Evolutionary conservation across 2,329 filamentous ascomycete genomes (phyloP).

Genomic region (Epichloe glyceriae): DNA sequence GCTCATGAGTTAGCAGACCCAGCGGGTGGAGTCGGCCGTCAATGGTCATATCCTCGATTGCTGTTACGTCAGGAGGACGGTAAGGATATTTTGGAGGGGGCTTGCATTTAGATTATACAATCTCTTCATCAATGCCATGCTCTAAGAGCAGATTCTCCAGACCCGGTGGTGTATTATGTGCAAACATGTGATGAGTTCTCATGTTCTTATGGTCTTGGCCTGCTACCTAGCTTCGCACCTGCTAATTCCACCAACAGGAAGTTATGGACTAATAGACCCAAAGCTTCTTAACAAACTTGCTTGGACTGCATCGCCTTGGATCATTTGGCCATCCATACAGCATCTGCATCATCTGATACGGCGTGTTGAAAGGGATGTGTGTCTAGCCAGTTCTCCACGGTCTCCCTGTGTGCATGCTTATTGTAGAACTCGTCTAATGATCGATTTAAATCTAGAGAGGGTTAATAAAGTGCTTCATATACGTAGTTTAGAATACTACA

Average conservation of each 20-base stretch:
- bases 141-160: background rate
- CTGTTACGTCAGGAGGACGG: background rate
- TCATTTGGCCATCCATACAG: background rate
- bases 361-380: conserved; percentile 6
- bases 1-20: too few species aligned
- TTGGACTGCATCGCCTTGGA: background rate
- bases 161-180: too few species aligned
- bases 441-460: conserved; percentile 6
- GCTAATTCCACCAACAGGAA: too few species aligned
- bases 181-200: too few species aligned
- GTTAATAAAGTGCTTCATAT: background rate
- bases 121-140: background rate
- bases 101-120: background rate
- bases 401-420: conserved; percentile 4
- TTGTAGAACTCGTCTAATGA: conserved; percentile 8
- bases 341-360: conserved; percentile 5
- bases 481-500: background rate
- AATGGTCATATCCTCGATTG: background rate
- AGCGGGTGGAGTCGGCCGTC: background rate
- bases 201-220: too few species aligned
- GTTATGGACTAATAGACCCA: too few species aligned
- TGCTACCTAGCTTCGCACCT: too few species aligned
- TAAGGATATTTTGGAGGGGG: too few species aligned
- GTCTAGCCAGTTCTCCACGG: conserved; percentile 5
- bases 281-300: background rate